Base-by-base conservation (phyloP, 345 rosid genomes). In the Eucalyptus regnans region DNA sequence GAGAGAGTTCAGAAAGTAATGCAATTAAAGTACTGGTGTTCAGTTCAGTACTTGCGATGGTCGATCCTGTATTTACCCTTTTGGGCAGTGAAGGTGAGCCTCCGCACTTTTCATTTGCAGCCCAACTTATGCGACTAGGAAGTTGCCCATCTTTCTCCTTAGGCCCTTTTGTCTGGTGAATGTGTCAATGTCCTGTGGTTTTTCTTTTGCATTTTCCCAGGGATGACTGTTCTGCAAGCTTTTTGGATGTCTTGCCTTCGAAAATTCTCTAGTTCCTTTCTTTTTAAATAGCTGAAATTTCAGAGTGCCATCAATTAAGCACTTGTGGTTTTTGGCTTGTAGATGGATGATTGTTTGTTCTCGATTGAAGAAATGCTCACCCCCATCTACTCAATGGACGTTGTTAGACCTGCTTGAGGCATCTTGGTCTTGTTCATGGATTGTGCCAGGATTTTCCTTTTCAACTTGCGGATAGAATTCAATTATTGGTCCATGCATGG, bases 331-430 rank as follows among this genome's bases (percentile, higher is more conserved):
- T 93, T 86, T 86, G 87, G 86, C 90, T 91, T 93, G 94, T 94
- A 96, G 96, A 95, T 93, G 97, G 96, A 94, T 95, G 94, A 96
- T 90, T 90, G 9, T 52, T 52, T 52, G 29, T 86, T 90, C 79
- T 88, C 87, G 89, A 86, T 91, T 71, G 85, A 91, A 90, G 89
- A 90, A 62, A 84, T 33, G 91, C 46, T 89, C 52, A 41, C 89
- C 31, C 52, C 27, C 2, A 64, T 87, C 88, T 31, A 88, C 86
- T 86, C 88, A 79, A 22, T 88, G 90, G 79, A 50, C 86, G 0
- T 51, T 87, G 84, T 87, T 22, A 86, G 88, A 71, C 85, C 85
- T 87, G 84, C 84, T 41, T 76, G 84, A 76, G 84, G 48, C 84
- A 76, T 2, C 84, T 41, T 8, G 16, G 9, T 76, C 84, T 6